Conservation (phyloP, 2,329 filamentous ascomycete species). For the Botrytis medusae region DNA sequence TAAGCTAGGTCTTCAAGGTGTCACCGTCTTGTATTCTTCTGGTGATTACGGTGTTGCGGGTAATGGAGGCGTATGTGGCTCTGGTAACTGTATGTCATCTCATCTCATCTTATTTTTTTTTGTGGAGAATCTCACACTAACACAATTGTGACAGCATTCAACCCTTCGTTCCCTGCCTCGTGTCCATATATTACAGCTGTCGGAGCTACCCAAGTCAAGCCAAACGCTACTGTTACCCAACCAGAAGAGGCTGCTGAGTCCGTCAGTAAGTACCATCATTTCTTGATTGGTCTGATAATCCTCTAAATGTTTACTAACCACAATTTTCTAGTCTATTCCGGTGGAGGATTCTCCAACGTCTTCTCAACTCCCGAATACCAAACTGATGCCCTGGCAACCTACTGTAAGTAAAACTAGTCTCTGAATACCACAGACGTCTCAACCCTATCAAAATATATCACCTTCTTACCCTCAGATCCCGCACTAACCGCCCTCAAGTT, state of each 20-base stretch:
- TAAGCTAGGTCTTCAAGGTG: constrained; percentile 54
- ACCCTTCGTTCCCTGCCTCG: constrained; percentile 46
- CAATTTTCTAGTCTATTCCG: constrained; percentile 64
- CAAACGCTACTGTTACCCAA: constrained; percentile 37
- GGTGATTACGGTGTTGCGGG: constrained; percentile 50
- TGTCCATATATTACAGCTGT: constrained; percentile 53
- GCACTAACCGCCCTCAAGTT: constrained; percentile 30
- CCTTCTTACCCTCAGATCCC: constrained; percentile 34
- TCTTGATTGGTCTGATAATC: background rate
- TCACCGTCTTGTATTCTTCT: constrained; percentile 50
- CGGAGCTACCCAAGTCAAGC: constrained; percentile 52
- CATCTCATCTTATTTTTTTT: constrained; percentile 35
- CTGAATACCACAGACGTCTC: background rate
- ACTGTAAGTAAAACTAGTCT: constrained; percentile 33
- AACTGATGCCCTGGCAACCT: constrained; percentile 32
- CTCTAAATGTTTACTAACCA: constrained; percentile 40
- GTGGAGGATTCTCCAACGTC: constrained; percentile 66
- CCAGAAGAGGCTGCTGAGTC: constrained; percentile 49
- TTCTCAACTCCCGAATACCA: constrained; percentile 51
- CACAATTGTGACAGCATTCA: constrained; percentile 41
- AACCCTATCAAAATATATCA: background rate
- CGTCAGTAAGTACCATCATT: constrained; percentile 21
- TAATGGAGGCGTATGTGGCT: constrained; percentile 37
- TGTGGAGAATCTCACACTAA: constrained; percentile 33
- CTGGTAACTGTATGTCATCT: constrained; percentile 23